Evolutionary conservation across 2,329 filamentous ascomycete genomes (phyloP).

Genomic region (Chaetomium olivaceum): DNA sequence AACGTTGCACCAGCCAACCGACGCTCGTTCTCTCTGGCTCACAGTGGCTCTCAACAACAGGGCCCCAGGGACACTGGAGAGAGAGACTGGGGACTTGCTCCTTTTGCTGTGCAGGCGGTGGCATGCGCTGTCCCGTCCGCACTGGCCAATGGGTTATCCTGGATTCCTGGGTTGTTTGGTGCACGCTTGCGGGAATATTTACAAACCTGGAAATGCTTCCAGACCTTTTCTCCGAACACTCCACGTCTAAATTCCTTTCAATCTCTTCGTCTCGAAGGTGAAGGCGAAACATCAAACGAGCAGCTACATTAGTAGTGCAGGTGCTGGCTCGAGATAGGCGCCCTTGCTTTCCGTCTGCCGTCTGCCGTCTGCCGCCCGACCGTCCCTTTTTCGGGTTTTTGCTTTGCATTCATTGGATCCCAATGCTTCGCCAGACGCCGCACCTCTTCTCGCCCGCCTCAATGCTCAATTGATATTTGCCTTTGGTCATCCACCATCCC

Average conservation of each 20-base stretch:
- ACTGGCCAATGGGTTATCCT: conserved; percentile 13
- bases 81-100: background rate
- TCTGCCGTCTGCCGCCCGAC: conserved; percentile 9
- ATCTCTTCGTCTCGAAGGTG: conserved; percentile 11
- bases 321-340: conserved; percentile 21
- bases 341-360: conserved; percentile 2
- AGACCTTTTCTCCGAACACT: conserved; percentile 14
- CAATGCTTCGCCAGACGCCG: conserved; percentile 25
- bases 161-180: background rate
- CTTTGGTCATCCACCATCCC: conserved; percentile 22
- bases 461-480: conserved; percentile 29
- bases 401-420: conserved; percentile 25
- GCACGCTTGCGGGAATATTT: conserved; percentile 21
- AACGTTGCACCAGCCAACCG: conserved; percentile 27
- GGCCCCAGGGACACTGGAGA: too few relatives aligned
- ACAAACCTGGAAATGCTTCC: conserved; percentile 19
- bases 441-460: conserved; percentile 18
- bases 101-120: conserved; percentile 10
- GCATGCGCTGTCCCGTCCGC: conserved; percentile 1
- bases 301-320: conserved; percentile 2
- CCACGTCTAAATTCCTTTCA: conserved; percentile 12
- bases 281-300: conserved; percentile 20
- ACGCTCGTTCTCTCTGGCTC: conserved; percentile 1
- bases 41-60: background rate
- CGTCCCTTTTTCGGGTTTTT: conserved; percentile 19